Base-by-base conservation (phyloP, 2,329 filamentous ascomycete species). In the Neocucurbitaria cava region DNA sequence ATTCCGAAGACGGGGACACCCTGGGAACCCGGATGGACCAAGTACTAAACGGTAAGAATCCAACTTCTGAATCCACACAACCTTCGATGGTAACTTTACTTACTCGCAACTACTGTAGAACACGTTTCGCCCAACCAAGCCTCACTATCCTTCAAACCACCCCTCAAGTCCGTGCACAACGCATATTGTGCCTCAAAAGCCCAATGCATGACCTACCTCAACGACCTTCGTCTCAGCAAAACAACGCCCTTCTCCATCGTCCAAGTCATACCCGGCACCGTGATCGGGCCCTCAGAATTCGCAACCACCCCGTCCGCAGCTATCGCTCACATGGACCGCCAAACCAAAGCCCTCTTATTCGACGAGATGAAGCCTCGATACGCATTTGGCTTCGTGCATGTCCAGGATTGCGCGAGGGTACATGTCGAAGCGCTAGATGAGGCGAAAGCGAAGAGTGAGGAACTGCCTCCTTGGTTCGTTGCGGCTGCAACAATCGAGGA, bases 161-260 rank as follows among this genome's bases (percentile, higher is more conserved):
- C 71, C 1, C 57, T 74, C 3, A 42, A 55, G 5, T 70, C 70
- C 6, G 28, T 68, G 1, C 72, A 75, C 46, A 68, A 74, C 28
- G 71, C 72, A 1, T 75, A 75, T 49, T 70, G 62, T 48, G 64
- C 65, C 1, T 66, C 70, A 40, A 75, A 75, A 60, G 70, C 72
- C 0, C 65, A 71, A 44, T 73, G 69, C 42, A 75, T 75, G 66
- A 51, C 46, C 6, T 62, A 67, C 38, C 69, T 75, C n/a, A 58
- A 67, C 5, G 43, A 55, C 2, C 48, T 71, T 1, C 56, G 50
- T 17, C 23, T 30, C 3, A 44, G 51, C 20, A n/a, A 36, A 1
- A 45, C 33, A n/a, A 18, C 57, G n/a, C 61, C 67, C 0, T 73
- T 71, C 40, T 69, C 65, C 1, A 68, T 75, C 23, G 59, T 62